phyloP scores from a whole-genome alignment of 1,284 basidiomycete genomes.

The Takashimella tepidaria region DNA sequence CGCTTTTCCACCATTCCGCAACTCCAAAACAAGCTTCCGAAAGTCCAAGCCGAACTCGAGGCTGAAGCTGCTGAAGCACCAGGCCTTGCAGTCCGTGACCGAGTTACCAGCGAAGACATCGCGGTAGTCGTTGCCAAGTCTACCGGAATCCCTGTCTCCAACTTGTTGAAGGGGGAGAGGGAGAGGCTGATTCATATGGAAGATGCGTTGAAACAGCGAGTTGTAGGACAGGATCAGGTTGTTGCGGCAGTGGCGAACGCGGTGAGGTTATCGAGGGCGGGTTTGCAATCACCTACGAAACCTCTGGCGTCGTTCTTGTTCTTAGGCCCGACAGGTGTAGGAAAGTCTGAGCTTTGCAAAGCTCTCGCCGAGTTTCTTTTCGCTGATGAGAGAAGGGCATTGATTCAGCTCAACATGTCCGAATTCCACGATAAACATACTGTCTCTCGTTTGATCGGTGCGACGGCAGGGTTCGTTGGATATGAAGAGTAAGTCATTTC shows the following conservation, averaged over 20 bases:
- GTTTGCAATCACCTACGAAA: constrained; percentile 75
- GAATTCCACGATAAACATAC: constrained; percentile 90
- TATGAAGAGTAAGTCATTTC: constrained; percentile 84
- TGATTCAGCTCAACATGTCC: constrained; percentile 89
- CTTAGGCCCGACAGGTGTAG: constrained; percentile 68
- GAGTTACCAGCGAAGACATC: constrained; percentile 84
- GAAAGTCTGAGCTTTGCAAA: constrained; percentile 82
- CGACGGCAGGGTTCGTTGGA: constrained; percentile 88
- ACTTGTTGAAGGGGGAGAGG: constrained; percentile 79
- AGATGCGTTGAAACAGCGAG: constrained; percentile 63
- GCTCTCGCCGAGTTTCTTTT: constrained; percentile 79
- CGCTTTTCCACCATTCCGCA: constrained; percentile 81
- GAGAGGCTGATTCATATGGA: constrained; percentile 94
- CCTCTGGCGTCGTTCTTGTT: constrained; percentile 90
- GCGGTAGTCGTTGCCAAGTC: constrained; percentile 80
- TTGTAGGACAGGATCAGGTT: constrained; percentile 85
- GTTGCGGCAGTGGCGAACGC: constrained; percentile 76
- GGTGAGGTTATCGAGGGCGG: constrained; percentile 83
- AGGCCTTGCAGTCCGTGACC: constrained; percentile 67
- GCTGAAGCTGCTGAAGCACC: constrained; percentile 50
- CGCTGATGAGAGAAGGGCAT: constrained; percentile 74
- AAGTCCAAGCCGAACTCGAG: constrained; percentile 55
- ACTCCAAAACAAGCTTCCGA: constrained; percentile 67
- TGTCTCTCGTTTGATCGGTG: constrained; percentile 81
- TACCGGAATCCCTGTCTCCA: constrained; percentile 88